Percentiles rank a stretch among this genome's conserved stretches.
phyloP scores from a whole-genome alignment of 768 basidiomycete species.

The Serendipita indica region DNA sequence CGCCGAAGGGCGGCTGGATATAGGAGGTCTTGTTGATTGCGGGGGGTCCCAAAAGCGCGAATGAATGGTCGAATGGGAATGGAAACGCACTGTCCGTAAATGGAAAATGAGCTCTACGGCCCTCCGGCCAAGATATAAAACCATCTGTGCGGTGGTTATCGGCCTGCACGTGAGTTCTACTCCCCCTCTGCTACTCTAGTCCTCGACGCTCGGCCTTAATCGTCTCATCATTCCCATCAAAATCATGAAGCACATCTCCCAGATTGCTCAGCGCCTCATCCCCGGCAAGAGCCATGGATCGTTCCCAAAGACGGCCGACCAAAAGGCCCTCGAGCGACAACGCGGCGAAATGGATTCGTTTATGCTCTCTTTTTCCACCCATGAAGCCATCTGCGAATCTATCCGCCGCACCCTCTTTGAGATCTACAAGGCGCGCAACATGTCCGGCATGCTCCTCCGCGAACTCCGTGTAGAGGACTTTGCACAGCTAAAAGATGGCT shows the following conservation, averaged over 20 bases:
- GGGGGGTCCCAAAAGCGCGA: too few relatives aligned
- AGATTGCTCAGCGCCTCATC: background rate
- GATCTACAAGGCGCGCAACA: background rate
- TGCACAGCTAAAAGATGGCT: background rate
- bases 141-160: too few relatives aligned
- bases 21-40: too few relatives aligned
- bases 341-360: conserved; percentile 5
- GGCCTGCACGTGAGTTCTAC: too few relatives aligned
- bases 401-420: background rate
- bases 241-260: conserved; percentile 6
- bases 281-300: background rate
- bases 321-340: conserved; percentile 5
- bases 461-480: conserved; percentile 2
- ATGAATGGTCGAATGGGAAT: too few relatives aligned
- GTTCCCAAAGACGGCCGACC: conserved; percentile 1
- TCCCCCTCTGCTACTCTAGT: too few relatives aligned
- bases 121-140: too few relatives aligned
- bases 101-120: too few relatives aligned
- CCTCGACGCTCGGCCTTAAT: too few relatives aligned
- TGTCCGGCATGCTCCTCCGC: background rate
- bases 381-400: background rate
- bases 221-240: too few relatives aligned
- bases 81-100: too few relatives aligned
- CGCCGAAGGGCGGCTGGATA: too few relatives aligned
- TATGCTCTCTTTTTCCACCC: conserved; percentile 9